Percentiles rank a stretch among this genome's conserved stretches.
Conservation (phyloP, 2,329 filamentous ascomycete genomes). For the Zasmidium angulare region DNA sequence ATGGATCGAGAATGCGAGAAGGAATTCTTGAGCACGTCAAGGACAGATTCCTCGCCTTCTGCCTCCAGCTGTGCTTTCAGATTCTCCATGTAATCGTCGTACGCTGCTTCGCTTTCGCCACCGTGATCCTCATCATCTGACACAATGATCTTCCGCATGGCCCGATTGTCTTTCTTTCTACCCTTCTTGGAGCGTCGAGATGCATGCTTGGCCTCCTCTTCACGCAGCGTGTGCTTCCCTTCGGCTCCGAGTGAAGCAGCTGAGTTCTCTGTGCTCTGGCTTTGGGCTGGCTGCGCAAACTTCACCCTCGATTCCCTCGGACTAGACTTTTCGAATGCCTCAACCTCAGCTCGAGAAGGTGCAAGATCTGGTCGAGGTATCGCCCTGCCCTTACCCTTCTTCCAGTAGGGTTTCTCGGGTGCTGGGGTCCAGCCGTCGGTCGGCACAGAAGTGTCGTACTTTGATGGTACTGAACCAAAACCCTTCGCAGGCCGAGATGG, state of each 20-base stretch:
- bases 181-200: conserved; percentile 27
- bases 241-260: conserved; percentile 28
- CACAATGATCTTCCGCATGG: conserved; percentile 24
- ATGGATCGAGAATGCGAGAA: conserved; percentile 10
- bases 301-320: conserved; percentile 18
- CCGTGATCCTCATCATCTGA: conserved; percentile 52
- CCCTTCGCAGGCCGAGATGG: conserved; percentile 11
- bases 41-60: conserved; percentile 12
- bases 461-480: conserved; percentile 24
- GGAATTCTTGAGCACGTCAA: conserved; percentile 9
- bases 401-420: conserved; percentile 29
- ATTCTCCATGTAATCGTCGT: conserved; percentile 69
- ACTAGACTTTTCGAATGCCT: conserved; percentile 16
- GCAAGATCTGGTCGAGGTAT: conserved; percentile 24
- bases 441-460: conserved; percentile 12
- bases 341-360: conserved; percentile 14
- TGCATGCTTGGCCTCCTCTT: conserved; percentile 27
- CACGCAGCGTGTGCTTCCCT: conserved; percentile 22
- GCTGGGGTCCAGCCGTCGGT: conserved; percentile 28
- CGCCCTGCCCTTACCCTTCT: conserved; percentile 19
- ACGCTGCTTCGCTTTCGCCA: conserved; percentile 40
- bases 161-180: conserved; percentile 34
- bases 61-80: conserved; percentile 44
- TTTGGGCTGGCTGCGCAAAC: conserved; percentile 15
- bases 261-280: conserved; percentile 16